phyloP scores from a whole-genome alignment of 495 filamentous ascomycete species.

The Hypoxylon intermedium region DNA sequence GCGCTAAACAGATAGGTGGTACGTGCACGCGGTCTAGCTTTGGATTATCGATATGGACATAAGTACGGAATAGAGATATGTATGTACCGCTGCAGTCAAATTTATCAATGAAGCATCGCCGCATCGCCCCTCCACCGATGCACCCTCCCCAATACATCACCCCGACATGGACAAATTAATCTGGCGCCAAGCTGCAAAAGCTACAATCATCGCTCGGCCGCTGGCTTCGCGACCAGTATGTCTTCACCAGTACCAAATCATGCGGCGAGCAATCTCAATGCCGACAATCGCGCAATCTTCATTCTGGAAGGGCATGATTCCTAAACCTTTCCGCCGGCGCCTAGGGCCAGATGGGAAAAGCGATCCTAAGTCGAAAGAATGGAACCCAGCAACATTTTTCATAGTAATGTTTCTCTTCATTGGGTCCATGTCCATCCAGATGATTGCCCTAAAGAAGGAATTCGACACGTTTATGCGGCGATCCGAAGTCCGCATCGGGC shows the following conservation, averaged over 20 bases:
- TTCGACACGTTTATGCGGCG: conserved; percentile 73
- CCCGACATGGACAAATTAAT: conserved; percentile 33
- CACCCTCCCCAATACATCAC: too few species aligned
- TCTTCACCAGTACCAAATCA: conserved; percentile 9
- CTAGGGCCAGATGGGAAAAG: conserved; percentile 30
- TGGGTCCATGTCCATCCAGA: conserved; percentile 91
- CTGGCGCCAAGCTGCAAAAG: conserved; percentile 17
- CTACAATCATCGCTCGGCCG: conserved; percentile 5
- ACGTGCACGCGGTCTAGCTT: too few species aligned
- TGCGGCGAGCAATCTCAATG: conserved; percentile 39
- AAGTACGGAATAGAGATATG: too few species aligned
- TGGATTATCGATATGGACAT: too few species aligned
- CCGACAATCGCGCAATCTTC: conserved; percentile 69
- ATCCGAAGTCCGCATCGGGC: conserved; percentile 77
- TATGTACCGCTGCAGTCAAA: too few species aligned
- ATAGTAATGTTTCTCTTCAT: conserved; percentile 91
- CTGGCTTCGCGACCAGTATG: background rate
- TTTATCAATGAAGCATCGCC: background rate
- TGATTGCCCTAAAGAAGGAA: conserved; percentile 80
- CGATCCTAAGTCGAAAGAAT: conserved; percentile 66
- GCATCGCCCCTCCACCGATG: too few species aligned
- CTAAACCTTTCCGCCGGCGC: conserved; percentile 53
- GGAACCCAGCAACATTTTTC: conserved; percentile 94
- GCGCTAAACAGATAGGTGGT: too few species aligned
- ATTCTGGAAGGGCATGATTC: conserved; percentile 74